Evolutionary conservation across 2,329 filamentous ascomycete genomes (phyloP).

Genomic region (Venturia carpophila): DNA sequence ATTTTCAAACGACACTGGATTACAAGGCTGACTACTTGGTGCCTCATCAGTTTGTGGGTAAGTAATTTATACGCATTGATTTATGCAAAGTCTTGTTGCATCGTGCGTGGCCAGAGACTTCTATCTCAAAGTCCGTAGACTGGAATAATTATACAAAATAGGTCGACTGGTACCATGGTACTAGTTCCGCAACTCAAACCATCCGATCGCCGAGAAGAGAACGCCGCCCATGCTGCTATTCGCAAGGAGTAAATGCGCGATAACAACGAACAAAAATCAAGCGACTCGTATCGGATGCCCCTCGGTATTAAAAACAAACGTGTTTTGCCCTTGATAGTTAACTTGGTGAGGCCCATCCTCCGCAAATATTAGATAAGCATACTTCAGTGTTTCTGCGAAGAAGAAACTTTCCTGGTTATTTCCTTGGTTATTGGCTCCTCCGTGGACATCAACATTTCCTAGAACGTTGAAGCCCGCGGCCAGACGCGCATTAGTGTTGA

Average conservation of each 20-base stretch:
- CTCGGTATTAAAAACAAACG: slow-evolving; percentile 58
- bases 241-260: not conserved
- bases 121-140: slow-evolving; percentile 1
- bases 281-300: slow-evolving; percentile 51
- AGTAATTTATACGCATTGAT: too few relatives aligned
- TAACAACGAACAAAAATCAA: not conserved
- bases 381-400: slow-evolving; percentile 84
- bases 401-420: slow-evolving; percentile 82
- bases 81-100: not conserved
- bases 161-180: not conserved
- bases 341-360: slow-evolving; percentile 52
- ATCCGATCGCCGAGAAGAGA: not conserved
- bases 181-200: not conserved
- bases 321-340: slow-evolving; percentile 27
- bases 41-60: too few relatives aligned
- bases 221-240: not conserved
- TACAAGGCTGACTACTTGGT: too few relatives aligned
- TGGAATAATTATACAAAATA: not conserved
- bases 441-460: slow-evolving; percentile 35
- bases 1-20: too few relatives aligned
- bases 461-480: slow-evolving; percentile 62
- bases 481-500: slow-evolving; percentile 55
- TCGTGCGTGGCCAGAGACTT: not conserved
- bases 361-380: slow-evolving; percentile 64
- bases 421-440: slow-evolving; percentile 54